These are phyloP conservation scores for Vigna angularis DNA, from an alignment of 306 rosid species.

Conservation along the genomic window DNA sequence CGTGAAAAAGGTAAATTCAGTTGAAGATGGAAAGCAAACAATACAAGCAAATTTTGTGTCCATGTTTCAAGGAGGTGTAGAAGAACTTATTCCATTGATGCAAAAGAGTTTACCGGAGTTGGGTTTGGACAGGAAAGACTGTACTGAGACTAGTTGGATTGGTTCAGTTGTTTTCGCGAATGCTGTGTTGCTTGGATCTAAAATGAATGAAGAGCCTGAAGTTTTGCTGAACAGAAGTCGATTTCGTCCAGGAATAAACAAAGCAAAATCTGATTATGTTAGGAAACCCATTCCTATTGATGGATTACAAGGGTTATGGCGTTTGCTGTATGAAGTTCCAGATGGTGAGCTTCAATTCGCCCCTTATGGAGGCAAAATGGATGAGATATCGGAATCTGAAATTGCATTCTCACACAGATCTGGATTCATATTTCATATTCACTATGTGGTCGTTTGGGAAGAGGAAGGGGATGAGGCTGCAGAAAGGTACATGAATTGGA, in stretches of 20 bases:
- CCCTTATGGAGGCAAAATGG: conserved; percentile 51
- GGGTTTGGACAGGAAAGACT: conserved; percentile 35
- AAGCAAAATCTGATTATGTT: conserved; percentile 48
- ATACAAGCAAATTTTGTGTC: neutral
- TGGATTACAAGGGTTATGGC: conserved; percentile 47
- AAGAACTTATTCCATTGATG: conserved; percentile 47
- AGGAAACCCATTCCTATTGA: conserved; percentile 30
- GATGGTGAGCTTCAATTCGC: neutral
- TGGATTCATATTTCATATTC: conserved; percentile 37
- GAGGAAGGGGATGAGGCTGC: conserved; percentile 34
- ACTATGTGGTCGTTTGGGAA: conserved; percentile 27
- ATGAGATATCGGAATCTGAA: conserved; percentile 47
- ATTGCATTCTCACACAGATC: conserved; percentile 43
- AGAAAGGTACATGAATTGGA: conserved; percentile 35
- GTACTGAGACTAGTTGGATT: neutral
- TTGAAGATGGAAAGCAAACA: neutral
- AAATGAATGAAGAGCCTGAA: conserved; percentile 4
- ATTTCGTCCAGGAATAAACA: neutral
- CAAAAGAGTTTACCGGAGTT: conserved; percentile 49
- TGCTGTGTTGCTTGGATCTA: neutral
- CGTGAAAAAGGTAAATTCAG: neutral
- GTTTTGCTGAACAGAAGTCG: conserved; percentile 33
- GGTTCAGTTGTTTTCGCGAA: neutral
- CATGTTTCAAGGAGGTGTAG: conserved; percentile 50
- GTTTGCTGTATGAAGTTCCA: conserved; percentile 35